phyloP scores from a whole-genome alignment of 306 rosid genomes.

The Cucumis cinereus region DNA sequence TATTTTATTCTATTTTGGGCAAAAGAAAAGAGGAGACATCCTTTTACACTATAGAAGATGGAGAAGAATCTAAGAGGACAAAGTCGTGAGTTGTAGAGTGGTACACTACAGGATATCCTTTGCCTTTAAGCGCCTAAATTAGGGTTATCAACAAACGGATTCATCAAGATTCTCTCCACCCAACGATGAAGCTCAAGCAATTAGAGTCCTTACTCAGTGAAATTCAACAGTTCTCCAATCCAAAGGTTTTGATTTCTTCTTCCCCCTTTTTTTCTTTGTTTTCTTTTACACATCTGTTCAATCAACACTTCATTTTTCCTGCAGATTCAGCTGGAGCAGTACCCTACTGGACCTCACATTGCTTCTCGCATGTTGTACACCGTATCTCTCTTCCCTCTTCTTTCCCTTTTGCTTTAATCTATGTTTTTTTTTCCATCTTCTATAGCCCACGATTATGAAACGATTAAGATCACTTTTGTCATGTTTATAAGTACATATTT shows the following conservation, averaged over 20 bases:
- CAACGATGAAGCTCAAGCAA: conserved; percentile 79
- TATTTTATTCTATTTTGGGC: too few species aligned
- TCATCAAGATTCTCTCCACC: neutral
- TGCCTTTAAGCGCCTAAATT: neutral
- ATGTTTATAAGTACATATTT: too few species aligned
- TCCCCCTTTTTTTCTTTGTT: neutral
- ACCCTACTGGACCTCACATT: conserved; percentile 93
- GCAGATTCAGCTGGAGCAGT: conserved; percentile 83
- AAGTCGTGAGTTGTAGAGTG: neutral
- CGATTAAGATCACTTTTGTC: too few species aligned
- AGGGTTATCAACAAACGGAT: neutral
- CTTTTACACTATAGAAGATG: neutral
- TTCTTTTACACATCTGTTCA: neutral
- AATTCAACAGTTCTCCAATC: conserved; percentile 69
- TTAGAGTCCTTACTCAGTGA: conserved; percentile 57
- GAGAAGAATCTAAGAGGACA: neutral
- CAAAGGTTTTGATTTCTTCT: conserved; percentile 40
- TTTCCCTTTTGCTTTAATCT: neutral
- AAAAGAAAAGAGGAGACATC: neutral
- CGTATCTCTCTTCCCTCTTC: conserved; percentile 17
- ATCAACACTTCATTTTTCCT: neutral
- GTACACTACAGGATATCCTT: neutral
- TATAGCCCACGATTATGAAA: too few species aligned
- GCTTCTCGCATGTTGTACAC: conserved; percentile 89
- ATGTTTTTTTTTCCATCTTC: neutral